phyloP scores from a whole-genome alignment of 441 rosid species.

The Brassica balearica region DNA sequence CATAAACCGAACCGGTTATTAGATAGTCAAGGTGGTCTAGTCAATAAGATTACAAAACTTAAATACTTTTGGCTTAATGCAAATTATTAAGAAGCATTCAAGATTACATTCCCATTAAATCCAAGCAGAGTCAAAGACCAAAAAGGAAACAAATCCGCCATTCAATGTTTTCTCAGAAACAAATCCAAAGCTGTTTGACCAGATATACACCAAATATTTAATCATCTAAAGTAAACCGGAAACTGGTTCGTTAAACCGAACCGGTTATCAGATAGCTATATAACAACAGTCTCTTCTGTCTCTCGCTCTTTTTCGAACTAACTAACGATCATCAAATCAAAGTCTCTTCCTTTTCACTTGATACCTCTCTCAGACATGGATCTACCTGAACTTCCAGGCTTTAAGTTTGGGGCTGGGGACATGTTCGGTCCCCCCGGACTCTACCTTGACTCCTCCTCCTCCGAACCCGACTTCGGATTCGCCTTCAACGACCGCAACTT shows the following conservation, averaged over 20 bases:
- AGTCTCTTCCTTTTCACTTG: neutral
- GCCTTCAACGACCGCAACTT: slow-evolving; percentile 94
- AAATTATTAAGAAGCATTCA: neutral
- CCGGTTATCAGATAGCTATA: neutral
- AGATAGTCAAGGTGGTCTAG: neutral
- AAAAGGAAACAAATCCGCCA: neutral
- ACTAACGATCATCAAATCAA: neutral
- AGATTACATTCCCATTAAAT: neutral
- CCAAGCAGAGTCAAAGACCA: neutral
- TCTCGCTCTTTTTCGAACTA: neutral
- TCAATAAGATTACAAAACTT: too few species aligned
- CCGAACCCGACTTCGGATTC: slow-evolving; percentile 85
- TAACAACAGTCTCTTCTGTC: neutral
- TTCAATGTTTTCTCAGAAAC: neutral
- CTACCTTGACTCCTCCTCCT: slow-evolving; percentile 43
- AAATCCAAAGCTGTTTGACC: neutral
- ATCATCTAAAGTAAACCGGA: neutral
- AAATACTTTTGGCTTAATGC: too few species aligned
- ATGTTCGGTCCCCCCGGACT: slow-evolving; percentile 67
- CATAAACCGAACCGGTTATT: neutral
- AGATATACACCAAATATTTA: neutral
- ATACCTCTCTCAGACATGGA: neutral
- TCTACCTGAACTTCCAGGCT: neutral
- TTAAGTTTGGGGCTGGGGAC: slow-evolving; percentile 45
- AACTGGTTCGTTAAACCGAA: neutral